These are phyloP conservation scores for Diplocarpon mali DNA, from an alignment of 2,329 filamentous ascomycete genomes.

Conservation along the genomic window DNA sequence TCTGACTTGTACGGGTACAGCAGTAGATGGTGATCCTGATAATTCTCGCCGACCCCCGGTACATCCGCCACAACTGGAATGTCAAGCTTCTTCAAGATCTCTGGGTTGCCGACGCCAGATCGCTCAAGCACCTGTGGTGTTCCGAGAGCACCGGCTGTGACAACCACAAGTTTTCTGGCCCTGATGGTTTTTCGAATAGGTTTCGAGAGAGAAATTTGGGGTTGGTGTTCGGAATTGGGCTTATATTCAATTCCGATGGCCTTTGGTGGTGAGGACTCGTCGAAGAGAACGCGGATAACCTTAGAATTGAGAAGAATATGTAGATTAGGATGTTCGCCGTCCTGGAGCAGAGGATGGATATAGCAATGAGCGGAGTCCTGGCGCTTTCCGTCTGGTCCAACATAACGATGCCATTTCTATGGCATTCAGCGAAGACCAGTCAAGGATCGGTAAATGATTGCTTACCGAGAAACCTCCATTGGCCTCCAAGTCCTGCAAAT, in stretches of 20 bases:
- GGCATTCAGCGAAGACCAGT: conserved; percentile 2
- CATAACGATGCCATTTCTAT: conserved; percentile 37
- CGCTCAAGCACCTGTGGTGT: conserved; percentile 42
- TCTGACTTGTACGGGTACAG: conserved; percentile 41
- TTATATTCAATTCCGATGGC: conserved; percentile 50
- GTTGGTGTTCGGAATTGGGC: conserved; percentile 35
- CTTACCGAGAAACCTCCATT: conserved; percentile 27
- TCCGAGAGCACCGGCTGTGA: conserved; percentile 31
- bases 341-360: conserved; percentile 39
- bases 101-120: conserved; percentile 46
- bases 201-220: conserved; percentile 22
- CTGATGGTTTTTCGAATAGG: conserved; percentile 30
- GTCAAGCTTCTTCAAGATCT: conserved; percentile 36
- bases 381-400: conserved; percentile 40
- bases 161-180: conserved; percentile 44
- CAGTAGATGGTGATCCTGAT: conserved; percentile 45
- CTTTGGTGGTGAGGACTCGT: conserved; percentile 33
- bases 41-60: conserved; percentile 41
- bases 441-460: conserved; percentile 1
- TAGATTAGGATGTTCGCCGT: conserved; percentile 42
- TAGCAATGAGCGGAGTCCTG: conserved; percentile 47
- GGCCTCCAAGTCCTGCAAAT: conserved; percentile 41
- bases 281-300: conserved; percentile 44
- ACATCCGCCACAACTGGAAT: conserved; percentile 37
- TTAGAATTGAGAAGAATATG: conserved; percentile 47